These are phyloP conservation scores for Penicillium sclerotigenum DNA, from an alignment of 2,329 filamentous ascomycete species.

Conservation along the genomic window DNA sequence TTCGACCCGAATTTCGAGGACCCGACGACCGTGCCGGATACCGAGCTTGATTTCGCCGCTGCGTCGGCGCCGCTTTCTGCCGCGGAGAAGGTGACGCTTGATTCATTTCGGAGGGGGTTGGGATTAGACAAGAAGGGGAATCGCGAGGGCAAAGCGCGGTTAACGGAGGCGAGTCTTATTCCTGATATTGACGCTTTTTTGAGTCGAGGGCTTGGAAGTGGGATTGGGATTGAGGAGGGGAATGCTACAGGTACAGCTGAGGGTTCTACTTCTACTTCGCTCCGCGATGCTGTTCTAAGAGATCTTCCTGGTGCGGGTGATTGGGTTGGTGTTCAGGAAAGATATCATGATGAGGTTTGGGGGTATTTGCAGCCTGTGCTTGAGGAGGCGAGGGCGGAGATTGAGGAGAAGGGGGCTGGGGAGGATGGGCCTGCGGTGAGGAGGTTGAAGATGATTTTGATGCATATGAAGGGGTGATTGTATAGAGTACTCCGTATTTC, in stretches of 20 bases:
- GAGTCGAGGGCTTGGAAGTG: background rate
- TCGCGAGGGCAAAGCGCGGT: background rate
- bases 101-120: constrained; percentile 29
- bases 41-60: constrained; percentile 16
- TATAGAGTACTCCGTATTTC: no score
- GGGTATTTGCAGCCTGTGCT: constrained; percentile 59
- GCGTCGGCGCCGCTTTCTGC: constrained; percentile 22
- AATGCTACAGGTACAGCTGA: background rate
- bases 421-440: constrained; percentile 37
- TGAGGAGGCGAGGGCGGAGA: constrained; percentile 55
- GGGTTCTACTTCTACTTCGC: constrained; percentile 5
- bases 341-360: constrained; percentile 62
- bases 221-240: background rate
- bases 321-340: constrained; percentile 36
- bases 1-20: constrained; percentile 27
- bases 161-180: constrained; percentile 33
- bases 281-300: constrained; percentile 31
- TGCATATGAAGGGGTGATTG: constrained; percentile 33
- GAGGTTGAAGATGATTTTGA: constrained; percentile 40
- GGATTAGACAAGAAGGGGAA: background rate
- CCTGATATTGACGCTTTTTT: constrained; percentile 35
- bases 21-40: constrained; percentile 1
- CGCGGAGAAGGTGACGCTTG: constrained; percentile 29
- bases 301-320: constrained; percentile 33
- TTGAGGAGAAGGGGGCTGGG: constrained; percentile 40